A percentile compares a stretch with the other conserved stretches of the same genome.
Conservation (phyloP, 257 asterid species). For the Solanum ossicruentum region DNA sequence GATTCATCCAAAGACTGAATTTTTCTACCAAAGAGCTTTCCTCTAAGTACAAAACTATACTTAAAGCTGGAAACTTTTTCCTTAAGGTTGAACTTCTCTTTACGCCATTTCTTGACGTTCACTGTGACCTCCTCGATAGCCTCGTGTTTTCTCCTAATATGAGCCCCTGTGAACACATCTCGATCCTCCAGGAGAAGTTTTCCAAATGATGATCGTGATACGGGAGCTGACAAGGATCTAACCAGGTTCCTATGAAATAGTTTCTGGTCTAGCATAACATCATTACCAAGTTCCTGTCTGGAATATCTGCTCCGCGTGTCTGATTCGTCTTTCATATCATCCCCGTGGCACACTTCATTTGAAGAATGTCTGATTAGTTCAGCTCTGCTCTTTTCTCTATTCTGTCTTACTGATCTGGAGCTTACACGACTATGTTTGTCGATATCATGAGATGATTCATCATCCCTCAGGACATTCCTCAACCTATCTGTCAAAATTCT, state of each 20-base stretch:
- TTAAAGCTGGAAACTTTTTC: conserved; percentile 79
- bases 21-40: conserved; percentile 70
- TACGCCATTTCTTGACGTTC: conserved; percentile 45
- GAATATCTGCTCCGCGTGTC: conserved; percentile 42
- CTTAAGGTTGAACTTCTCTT: conserved; percentile 62
- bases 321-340: conserved; percentile 10
- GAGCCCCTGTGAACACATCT: conserved; percentile 57
- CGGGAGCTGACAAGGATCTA: conserved; percentile 90
- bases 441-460: conserved; percentile 31
- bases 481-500: conserved; percentile 55
- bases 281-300: conserved; percentile 33
- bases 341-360: background rate
- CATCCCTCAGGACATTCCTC: conserved; percentile 61
- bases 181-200: conserved; percentile 88
- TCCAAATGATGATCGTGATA: conserved; percentile 73
- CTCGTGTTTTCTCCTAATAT: conserved; percentile 75
- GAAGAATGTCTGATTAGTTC: conserved; percentile 9
- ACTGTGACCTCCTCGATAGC: conserved; percentile 39
- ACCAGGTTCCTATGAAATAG: conserved; percentile 60
- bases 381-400: conserved; percentile 15
- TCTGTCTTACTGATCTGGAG: conserved; percentile 26
- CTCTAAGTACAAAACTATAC: conserved; percentile 61
- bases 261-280: conserved; percentile 26
- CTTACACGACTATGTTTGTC: conserved; percentile 25
- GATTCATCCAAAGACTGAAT: conserved; percentile 33